Conservation (phyloP, 1,284 basidiomycete genomes). For the Cyathus olla region DNA sequence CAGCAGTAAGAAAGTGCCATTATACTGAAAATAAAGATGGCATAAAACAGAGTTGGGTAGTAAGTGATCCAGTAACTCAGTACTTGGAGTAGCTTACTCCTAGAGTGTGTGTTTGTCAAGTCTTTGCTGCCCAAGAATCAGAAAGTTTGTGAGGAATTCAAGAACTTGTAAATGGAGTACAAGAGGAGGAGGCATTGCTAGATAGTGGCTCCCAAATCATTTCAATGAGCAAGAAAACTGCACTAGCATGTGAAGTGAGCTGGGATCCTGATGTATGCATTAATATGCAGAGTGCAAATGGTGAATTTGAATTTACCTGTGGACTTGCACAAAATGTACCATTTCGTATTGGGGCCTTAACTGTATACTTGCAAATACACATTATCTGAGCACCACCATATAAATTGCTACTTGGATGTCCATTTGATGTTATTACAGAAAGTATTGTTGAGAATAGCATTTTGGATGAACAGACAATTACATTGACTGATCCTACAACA, state of each 20-base stretch:
- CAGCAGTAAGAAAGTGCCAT: too few relatives aligned
- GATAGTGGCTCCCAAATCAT: conserved; percentile 32
- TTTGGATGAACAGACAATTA: conserved; percentile 24
- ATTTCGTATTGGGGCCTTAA: conserved; percentile 24
- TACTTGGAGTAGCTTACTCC: too few relatives aligned
- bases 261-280: conserved; percentile 24
- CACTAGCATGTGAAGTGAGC: conserved; percentile 10
- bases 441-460: conserved; percentile 19
- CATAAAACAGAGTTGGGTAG: too few relatives aligned
- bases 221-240: conserved; percentile 17
- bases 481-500: conserved; percentile 23
- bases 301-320: conserved; percentile 12
- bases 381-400: conserved; percentile 35
- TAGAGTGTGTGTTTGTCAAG: too few relatives aligned
- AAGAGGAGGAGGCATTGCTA: conserved; percentile 17
- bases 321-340: conserved; percentile 30
- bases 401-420: conserved; percentile 37
- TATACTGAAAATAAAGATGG: too few relatives aligned
- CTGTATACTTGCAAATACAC: conserved; percentile 31
- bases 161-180: conserved; percentile 11
- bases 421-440: conserved; percentile 37
- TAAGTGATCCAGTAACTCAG: neutral
- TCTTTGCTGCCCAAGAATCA: neutral
- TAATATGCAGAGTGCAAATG: conserved; percentile 21
- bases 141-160: neutral